Percentiles rank a stretch among this genome's conserved stretches.
Evolutionary conservation across 768 basidiomycete species (phyloP).

Genomic region (Pulveroboletus sp.): DNA sequence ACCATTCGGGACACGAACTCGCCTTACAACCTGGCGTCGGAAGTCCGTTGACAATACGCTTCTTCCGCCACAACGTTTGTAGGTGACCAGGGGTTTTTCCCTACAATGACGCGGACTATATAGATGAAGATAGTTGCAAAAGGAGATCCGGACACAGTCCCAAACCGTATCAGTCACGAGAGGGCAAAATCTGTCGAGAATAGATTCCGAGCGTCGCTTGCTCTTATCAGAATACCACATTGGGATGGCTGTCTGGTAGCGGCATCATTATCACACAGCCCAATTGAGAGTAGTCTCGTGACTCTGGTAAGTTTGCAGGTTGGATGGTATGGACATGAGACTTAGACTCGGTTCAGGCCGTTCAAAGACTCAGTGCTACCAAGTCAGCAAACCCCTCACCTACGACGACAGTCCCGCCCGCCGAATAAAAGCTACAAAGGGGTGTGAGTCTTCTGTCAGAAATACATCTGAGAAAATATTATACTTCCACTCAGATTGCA

Average conservation of each 20-base stretch:
- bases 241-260: too few relatives aligned
- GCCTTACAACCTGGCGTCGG: too few relatives aligned
- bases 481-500: too few relatives aligned
- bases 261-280: too few relatives aligned
- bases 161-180: neutral
- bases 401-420: neutral
- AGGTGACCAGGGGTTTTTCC: neutral
- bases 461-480: too few relatives aligned
- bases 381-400: neutral
- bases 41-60: neutral
- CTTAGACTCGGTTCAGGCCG: too few relatives aligned
- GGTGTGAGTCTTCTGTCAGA: too few relatives aligned
- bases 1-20: too few relatives aligned
- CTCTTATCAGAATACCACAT: constrained; percentile 2
- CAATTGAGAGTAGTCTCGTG: too few relatives aligned
- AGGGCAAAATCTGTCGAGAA: constrained; percentile 13
- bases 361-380: too few relatives aligned
- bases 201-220: neutral
- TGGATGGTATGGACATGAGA: neutral
- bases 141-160: constrained; percentile 15
- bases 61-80: too few relatives aligned
- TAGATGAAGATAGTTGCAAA: neutral
- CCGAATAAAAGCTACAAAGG: too few relatives aligned
- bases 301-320: neutral
- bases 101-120: constrained; percentile 10